phyloP scores from a whole-genome alignment of 306 rosid species.

The Quercus bicolor region DNA sequence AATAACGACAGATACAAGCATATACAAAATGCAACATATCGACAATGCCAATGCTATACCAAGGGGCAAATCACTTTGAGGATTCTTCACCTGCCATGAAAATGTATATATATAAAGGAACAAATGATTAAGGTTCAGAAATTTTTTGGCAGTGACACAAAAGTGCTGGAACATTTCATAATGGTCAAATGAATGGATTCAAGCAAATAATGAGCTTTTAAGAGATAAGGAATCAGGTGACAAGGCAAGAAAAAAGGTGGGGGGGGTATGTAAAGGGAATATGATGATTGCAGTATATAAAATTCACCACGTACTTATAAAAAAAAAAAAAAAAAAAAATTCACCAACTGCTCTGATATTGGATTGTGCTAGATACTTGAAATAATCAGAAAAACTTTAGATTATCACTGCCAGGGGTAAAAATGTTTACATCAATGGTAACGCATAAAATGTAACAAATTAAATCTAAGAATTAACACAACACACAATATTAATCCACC shows the following conservation, averaged over 20 bases:
- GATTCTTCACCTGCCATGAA: slow-evolving; percentile 53
- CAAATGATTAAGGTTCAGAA: background rate
- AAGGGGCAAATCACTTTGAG: slow-evolving; percentile 69
- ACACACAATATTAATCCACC: slow-evolving; percentile 5
- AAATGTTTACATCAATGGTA: background rate
- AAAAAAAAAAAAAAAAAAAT: no score
- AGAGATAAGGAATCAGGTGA: background rate
- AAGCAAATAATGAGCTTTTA: background rate
- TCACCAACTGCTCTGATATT: background rate
- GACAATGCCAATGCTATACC: slow-evolving; percentile 58
- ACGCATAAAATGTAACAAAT: background rate
- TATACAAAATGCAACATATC: slow-evolving; percentile 58
- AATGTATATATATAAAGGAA: background rate
- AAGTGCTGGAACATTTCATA: background rate
- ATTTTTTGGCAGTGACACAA: background rate
- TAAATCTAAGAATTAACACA: background rate
- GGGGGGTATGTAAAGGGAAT: background rate
- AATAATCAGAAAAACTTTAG: slow-evolving; percentile 6
- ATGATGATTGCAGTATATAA: background rate
- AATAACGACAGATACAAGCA: slow-evolving; percentile 65
- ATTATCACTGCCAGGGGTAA: background rate
- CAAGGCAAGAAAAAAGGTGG: background rate
- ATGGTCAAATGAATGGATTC: background rate
- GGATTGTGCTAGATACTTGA: slow-evolving; percentile 10
- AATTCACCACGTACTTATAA: background rate